Base-by-base conservation (phyloP, 2,329 filamentous ascomycete species). In the Fusarium globosum region DNA sequence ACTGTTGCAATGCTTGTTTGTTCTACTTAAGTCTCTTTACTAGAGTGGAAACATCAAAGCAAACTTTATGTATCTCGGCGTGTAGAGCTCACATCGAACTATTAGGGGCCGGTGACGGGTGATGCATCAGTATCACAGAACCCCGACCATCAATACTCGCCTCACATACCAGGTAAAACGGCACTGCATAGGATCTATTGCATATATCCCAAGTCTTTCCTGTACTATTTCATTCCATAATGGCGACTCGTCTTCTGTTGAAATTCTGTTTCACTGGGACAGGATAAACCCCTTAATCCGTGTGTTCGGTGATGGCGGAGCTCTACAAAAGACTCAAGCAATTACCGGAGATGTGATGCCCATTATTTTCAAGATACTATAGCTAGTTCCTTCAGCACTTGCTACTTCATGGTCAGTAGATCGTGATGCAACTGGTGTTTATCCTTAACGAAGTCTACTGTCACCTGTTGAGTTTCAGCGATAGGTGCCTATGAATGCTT, bases 331-430 rank as follows among this genome's bases (percentile, higher is more conserved):
- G 14, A 35, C n/a, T 23, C 38, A 35, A 45, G 38, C 16, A 23
- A 12, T 18, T 42, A 6, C 28, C 16, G 14, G 15, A 16, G 5
- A 56, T 18, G 8, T 11, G 6, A n/a, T 56, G 15, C 20, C 20
- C n/a, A 16, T 10, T 13, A 33, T 18, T 13, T 20, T n/a, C 11
- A 12, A 3, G 7, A 23, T 20, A n/a, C 9, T 23, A 2, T 23
- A 9, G 12, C 21, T 23, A n/a, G 4, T 14, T 14, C 6, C 2
- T 51, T 51, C 3, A 23, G 2, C 13, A 9, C 12, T 23, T 2
- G 13, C 6, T 23, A 16, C 2, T 3, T 33, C 4, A 30, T 30
- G 1, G 4, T 18, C 16, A 12, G 11, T n/a, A 15, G 15, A 10
- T 30, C 11, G 43, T 15, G 43, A 23, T 18, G 4, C 8, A 23